Evolutionary conservation across 352 stramenopile genomes (phyloP), one percentile per base, ranked within the genome.

Genomic region (Globisporangium iwayamae): DNA sequence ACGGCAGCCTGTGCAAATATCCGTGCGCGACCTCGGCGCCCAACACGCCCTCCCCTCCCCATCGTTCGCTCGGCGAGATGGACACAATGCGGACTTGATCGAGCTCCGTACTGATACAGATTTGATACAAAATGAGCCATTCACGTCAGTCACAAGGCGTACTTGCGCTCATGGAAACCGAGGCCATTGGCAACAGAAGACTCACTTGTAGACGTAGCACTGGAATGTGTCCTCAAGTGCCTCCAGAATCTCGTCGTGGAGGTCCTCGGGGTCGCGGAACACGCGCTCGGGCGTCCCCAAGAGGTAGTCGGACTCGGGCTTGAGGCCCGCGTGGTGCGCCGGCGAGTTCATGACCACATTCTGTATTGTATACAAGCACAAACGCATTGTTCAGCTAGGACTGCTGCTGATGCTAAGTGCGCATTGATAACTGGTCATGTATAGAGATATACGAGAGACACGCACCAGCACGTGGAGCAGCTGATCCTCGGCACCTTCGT

Each of bases 171-270:
- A 62, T n/a, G n/a, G 28, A 36, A 56, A n/a, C 14, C n/a, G 1
- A 63, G 20, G 28, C 34, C 30, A 13, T 54, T 7, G 47, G 11
- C 22, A 38, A 39, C 14, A 20, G 10, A 10, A 1, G 10, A 72
- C 81, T 20, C 51, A 94, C 87, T 97, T 99, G 85, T 99, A 99
- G 14, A 99, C 96, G 69, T 99, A 99, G 58, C 98, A 93, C 76
- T 99, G 96, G 62, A 99, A 91, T 2, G 96, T 89, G 50, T 90
- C 76, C 68, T 99, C 90, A 5, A 98, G 61, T 59, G 98, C 77
- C 47, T 94, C 73, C 61, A 94, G 61, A 34, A 99, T 83, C 61
- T 98, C 87, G 39, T 96, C 84, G 36, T 93, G 82, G 46, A 99
- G 75, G 59, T 96, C 89, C 20, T 97, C 87, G 0, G 83, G 55